Evolutionary conservation across 1,284 basidiomycete genomes (phyloP).

Genomic region (Ganoderma meredithae): DNA sequence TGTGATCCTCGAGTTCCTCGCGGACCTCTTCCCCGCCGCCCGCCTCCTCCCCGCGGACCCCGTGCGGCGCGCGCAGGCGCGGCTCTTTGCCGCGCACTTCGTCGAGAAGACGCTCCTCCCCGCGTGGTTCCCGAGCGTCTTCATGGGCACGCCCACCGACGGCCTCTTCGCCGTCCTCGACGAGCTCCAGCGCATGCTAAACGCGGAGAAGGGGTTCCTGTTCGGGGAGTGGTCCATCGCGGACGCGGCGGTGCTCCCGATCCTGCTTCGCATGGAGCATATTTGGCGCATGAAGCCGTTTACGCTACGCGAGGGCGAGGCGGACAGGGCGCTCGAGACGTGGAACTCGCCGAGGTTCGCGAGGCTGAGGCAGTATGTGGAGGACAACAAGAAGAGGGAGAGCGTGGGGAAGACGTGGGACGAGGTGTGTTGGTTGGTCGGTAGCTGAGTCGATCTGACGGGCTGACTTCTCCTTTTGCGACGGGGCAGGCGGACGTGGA

Average conservation of each 20-base stretch:
- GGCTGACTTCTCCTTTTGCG: background rate
- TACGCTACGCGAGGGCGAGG: background rate
- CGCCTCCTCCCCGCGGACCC: conserved; percentile 60
- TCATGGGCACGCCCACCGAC: conserved; percentile 48
- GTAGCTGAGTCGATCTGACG: background rate
- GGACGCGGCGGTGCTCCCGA: conserved; percentile 45
- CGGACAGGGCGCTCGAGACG: conserved; percentile 1
- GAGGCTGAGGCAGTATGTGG: conserved; percentile 13
- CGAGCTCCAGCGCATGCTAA: conserved; percentile 43
- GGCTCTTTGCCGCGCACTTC: conserved; percentile 64
- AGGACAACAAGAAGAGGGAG: conserved; percentile 12
- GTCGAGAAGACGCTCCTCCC: conserved; percentile 54
- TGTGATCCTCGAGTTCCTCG: conserved; percentile 67
- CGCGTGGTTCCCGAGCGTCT: conserved; percentile 37
- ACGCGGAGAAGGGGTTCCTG: conserved; percentile 30
- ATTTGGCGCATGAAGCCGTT: background rate
- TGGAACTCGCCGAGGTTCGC: conserved; percentile 2
- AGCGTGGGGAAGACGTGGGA: conserved; percentile 17
- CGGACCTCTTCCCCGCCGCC: conserved; percentile 56
- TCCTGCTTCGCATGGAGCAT: conserved; percentile 5
- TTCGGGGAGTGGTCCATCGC: conserved; percentile 53
- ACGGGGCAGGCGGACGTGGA: background rate
- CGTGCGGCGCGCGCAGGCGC: conserved; percentile 56
- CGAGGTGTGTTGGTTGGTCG: conserved; percentile 11
- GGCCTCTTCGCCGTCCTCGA: conserved; percentile 46